Percentiles rank a stretch among this genome's conserved stretches.
These are phyloP conservation scores for Teratosphaeria gauchensis DNA, from an alignment of 2,329 filamentous ascomycete species.

Conservation along the genomic window DNA sequence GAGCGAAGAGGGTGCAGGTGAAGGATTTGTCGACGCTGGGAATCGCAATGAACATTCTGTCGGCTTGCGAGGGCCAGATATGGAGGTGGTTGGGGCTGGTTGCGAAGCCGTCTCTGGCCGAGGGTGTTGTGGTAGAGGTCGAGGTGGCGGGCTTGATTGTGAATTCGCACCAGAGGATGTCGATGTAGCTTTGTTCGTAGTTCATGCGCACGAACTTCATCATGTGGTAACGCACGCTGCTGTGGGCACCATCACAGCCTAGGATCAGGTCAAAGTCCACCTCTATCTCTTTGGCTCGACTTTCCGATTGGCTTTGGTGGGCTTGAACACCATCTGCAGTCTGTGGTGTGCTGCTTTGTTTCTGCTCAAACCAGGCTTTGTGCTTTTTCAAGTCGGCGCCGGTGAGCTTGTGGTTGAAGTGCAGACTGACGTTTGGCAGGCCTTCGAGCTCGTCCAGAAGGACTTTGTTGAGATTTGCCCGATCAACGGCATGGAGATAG, in stretches of 20 bases:
- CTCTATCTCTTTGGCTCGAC: constrained; percentile 54
- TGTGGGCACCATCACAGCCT: constrained; percentile 91
- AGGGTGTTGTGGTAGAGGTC: constrained; percentile 14
- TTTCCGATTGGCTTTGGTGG: constrained; percentile 25
- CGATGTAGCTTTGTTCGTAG: constrained; percentile 90
- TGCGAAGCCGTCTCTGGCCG: constrained; percentile 47
- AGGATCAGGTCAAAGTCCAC: constrained; percentile 87
- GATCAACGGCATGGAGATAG: constrained; percentile 75
- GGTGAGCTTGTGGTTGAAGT: constrained; percentile 88
- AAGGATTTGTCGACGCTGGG: constrained; percentile 83
- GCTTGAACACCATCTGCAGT: constrained; percentile 26
- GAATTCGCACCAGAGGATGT: constrained; percentile 96
- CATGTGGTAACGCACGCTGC: constrained; percentile 78
- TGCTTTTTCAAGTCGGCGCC: constrained; percentile 66
- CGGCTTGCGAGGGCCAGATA: constrained; percentile 71
- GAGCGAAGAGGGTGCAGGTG: constrained; percentile 87
- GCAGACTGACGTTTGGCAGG: constrained; percentile 80
- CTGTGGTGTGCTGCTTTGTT: constrained; percentile 6
- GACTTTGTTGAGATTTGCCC: constrained; percentile 69
- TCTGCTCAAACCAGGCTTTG: constrained; percentile 9
- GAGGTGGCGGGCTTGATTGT: constrained; percentile 48
- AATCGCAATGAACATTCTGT: constrained; percentile 98
- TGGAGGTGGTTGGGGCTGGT: constrained; percentile 91
- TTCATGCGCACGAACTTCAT: constrained; percentile 93
- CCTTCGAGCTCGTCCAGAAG: constrained; percentile 74